A percentile compares a stretch with the other conserved stretches of the same genome.
These are phyloP conservation scores for Aegilops longissima DNA, from an alignment of 176 grass and related monocot species.

Conservation along the genomic window DNA sequence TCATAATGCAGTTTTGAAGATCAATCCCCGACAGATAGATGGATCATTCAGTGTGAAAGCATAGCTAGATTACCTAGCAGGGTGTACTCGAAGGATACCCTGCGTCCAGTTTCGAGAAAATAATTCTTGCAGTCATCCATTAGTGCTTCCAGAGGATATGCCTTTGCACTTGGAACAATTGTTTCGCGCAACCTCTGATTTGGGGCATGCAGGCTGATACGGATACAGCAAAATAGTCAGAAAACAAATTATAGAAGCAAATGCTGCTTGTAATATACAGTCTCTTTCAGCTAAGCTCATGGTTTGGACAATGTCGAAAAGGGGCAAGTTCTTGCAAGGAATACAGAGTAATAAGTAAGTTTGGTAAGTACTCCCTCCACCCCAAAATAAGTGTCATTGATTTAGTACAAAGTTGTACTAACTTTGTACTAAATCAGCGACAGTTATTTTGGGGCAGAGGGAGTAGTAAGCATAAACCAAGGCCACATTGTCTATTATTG, in stretches of 20 bases:
- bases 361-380: no score
- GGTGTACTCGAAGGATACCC: conserved; percentile 92
- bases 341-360: background rate
- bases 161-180: conserved; percentile 90
- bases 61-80: conserved; percentile 60
- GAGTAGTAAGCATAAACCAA: background rate
- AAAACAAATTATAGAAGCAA: background rate
- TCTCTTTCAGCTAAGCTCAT: background rate
- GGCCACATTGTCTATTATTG: background rate
- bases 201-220: conserved; percentile 76
- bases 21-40: background rate
- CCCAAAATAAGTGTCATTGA: no score
- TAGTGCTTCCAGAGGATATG: conserved; percentile 78
- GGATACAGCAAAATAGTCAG: background rate
- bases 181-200: conserved; percentile 85
- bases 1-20: background rate
- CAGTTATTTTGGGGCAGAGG: no score
- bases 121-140: conserved; percentile 89
- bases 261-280: background rate
- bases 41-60: background rate
- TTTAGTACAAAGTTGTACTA: no score
- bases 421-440: no score
- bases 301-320: background rate
- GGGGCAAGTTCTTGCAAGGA: background rate
- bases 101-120: conserved; percentile 72